These are phyloP conservation scores for Cryptococcus sp. DNA, from an alignment of 1,284 basidiomycete species.

Conservation along the genomic window DNA sequence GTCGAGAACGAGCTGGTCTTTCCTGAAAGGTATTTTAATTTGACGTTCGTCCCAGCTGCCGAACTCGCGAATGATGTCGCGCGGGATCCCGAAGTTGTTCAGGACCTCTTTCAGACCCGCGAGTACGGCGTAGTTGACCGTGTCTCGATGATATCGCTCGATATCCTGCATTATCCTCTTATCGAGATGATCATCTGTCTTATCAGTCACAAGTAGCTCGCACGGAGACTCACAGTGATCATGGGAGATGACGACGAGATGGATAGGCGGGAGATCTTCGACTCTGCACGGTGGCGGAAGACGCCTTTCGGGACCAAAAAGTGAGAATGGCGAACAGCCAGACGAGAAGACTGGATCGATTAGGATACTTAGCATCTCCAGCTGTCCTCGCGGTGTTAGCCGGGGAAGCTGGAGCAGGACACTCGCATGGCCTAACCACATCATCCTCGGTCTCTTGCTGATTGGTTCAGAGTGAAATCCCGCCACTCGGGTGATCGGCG, in stretches of 20 bases:
- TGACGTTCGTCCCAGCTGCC: slow-evolving; percentile 25
- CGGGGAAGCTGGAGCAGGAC: slow-evolving; percentile 21
- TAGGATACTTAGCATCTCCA: slow-evolving; percentile 15
- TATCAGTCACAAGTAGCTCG: background rate
- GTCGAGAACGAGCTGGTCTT: background rate
- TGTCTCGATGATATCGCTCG: slow-evolving; percentile 7
- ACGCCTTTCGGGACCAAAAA: slow-evolving; percentile 20
- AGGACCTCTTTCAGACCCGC: slow-evolving; percentile 12
- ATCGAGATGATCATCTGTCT: slow-evolving; percentile 32
- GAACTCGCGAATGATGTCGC: slow-evolving; percentile 15
- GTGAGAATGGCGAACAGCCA: slow-evolving; percentile 27
- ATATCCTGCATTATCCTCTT: slow-evolving; percentile 18
- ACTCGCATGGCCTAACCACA: slow-evolving; percentile 37
- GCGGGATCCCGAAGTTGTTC: slow-evolving; percentile 11
- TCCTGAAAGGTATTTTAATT: background rate
- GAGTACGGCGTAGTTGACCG: slow-evolving; percentile 23
- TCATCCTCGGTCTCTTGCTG: slow-evolving; percentile 11
- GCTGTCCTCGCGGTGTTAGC: background rate
- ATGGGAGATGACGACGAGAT: slow-evolving; percentile 29
- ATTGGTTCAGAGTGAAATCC: background rate
- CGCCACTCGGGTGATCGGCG: background rate
- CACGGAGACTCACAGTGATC: slow-evolving; percentile 28
- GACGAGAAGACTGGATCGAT: slow-evolving; percentile 31
- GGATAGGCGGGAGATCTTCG: slow-evolving; percentile 16
- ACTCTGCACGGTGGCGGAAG: slow-evolving; percentile 18